Base-by-base conservation (phyloP, 148 eudicot species). In the Arbutus unedo region DNA sequence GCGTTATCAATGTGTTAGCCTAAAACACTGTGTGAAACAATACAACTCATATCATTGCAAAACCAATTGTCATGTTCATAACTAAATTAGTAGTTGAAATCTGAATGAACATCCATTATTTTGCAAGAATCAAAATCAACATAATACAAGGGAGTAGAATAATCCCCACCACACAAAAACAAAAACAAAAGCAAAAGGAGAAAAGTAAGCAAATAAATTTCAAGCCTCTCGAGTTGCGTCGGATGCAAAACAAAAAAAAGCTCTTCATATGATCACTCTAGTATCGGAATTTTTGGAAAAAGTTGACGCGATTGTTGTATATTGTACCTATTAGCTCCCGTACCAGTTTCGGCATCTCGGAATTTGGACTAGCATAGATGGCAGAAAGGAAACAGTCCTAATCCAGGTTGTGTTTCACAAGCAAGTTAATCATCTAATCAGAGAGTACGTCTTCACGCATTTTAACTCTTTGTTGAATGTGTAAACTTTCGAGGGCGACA, bases 401-500 rank as follows among this genome's bases (percentile, higher is more conserved):
- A 49, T 49, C 38, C 38, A 31, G 38, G 38, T 31, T 1, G 38
- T 1, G 38, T 31, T 31, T 31, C 38, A 31, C 0, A 31, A 31
- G 38, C 38, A 31, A 0, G 38, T 31, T 31, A 31, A 31, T 31
- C 38, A 31, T 31, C 38, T 31, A 1, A 31, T 8, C 8, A 90
- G 79, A 79, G 88, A 86, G 47, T 79, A 62, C 45, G 86, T 82
- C 81, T 84, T 90, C 72, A 88, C 84, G 84, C 91, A 89, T 62
- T 84, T 86, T 82, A 93, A 79, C 79, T 79, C 80, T 64, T 78
- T 82, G 56, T 92, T 78, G 74, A 88, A 91, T 15, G 91, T 86
- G 90, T 91, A 85, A 15, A 91, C 89, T 87, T 50, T 90, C 43
- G 88, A 88, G 38, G 90, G 49, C 41, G 79, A 82, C 53, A 94